Evolutionary conservation across 768 basidiomycete genomes (phyloP), one percentile per base, ranked within the genome.

Genomic region (Gymnopilus dilepis): DNA sequence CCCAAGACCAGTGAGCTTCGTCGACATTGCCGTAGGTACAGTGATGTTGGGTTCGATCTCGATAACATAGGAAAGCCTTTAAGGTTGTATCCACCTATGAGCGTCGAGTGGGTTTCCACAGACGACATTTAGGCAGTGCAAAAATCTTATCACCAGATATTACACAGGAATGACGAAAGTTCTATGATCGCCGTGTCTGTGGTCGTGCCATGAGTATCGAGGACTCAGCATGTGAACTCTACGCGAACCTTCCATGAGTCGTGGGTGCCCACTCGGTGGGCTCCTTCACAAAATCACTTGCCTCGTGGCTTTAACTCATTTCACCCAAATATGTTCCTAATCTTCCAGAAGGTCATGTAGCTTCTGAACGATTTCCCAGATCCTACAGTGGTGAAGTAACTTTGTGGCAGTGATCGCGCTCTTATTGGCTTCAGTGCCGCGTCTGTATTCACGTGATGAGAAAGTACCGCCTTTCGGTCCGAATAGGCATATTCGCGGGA

Each of bases 401-500:
- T 24, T 13, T 31, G 26, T 28, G 30, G 28, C 47, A n/a, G 22
- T 31, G 28, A 26, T 30, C 43, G 24, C 28, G 28, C 12, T 34
- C 21, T 54, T 5, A 54, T 56, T 56, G 42, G 42, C 24, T n/a
- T 30, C 5, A 8, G 6, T 26, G 19, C 30, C 56, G 56, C 43
- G 56, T 45, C 4, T 30, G 8, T 17, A 1, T 31, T 26, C 56
- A 57, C 42, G 56, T 57, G 56, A 31, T 22, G 56, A 28, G 42
- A 57, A 57, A 22, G 2, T 34, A 11, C 24, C 40, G 53, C 53
- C 22, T 42, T 21, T 13, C 52, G 52, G 52, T 38, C 52, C 52
- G 56, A 33, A 38, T 19, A 26, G 24, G 21, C 52, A 54, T 24
- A 54, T 54, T 54, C 52, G 52, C 52, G 37, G 52, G 31, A 24